Evolutionary conservation across 2,329 filamentous ascomycete species (phyloP).

Genomic region (Volutella citrinella): DNA sequence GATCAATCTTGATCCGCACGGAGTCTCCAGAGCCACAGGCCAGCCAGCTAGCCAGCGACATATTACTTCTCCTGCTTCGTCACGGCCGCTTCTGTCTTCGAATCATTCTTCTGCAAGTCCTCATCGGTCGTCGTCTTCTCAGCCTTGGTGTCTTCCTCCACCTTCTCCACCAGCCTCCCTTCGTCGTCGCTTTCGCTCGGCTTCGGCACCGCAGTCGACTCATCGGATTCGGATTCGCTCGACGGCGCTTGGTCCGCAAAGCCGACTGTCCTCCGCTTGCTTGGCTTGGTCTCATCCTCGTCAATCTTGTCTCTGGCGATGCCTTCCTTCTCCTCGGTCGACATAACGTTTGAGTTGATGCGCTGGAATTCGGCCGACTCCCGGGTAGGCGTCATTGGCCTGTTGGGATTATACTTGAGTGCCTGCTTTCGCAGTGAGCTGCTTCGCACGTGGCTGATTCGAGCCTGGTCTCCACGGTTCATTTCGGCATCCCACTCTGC

Average conservation of each 20-base stretch:
- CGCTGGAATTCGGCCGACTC: constrained; percentile 26
- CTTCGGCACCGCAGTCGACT: constrained; percentile 8
- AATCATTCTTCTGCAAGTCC: constrained; percentile 1
- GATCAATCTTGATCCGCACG: no score
- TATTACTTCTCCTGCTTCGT: constrained; percentile 6
- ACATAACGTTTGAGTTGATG: constrained; percentile 6
- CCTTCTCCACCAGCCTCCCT: not conserved
- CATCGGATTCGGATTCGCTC: constrained; percentile 14
- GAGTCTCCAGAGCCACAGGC: no score
- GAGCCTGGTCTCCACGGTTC: constrained; percentile 28
- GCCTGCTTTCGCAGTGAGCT: constrained; percentile 30
- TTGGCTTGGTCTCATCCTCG: constrained; percentile 13
- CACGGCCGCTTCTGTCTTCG: constrained; percentile 15
- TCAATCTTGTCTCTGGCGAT: constrained; percentile 15
- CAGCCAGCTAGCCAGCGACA: no score
- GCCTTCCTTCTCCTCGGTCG: constrained; percentile 13
- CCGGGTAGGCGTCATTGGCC: constrained; percentile 30
- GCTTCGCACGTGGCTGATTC: constrained; percentile 27
- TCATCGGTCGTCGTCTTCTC: constrained; percentile 1
- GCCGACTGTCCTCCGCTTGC: constrained; percentile 18
- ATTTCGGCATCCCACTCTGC: constrained; percentile 38
- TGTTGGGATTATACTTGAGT: constrained; percentile 18
- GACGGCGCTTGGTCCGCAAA: constrained; percentile 21
- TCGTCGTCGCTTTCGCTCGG: no score
- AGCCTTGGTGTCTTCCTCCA: not conserved